A percentile compares a stretch with the other conserved stretches of the same genome.
Evolutionary conservation across 208 protist genomes (phyloP).

Genomic region (Trypanosomatidae sp.): DNA sequence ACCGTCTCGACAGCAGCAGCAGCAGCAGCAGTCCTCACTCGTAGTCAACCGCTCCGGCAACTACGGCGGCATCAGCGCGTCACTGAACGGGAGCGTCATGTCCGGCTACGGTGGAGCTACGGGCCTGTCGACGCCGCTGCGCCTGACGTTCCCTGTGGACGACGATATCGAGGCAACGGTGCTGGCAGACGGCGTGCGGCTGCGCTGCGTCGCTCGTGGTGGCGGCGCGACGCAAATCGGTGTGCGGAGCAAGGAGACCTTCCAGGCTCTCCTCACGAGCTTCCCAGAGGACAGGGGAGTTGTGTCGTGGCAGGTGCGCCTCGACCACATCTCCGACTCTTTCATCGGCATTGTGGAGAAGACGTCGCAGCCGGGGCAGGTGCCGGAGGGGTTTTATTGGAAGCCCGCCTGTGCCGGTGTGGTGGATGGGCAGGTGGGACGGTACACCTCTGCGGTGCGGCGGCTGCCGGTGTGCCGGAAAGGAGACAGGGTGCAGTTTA

Average conservation of each 20-base stretch:
- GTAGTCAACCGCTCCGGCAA: too few species aligned
- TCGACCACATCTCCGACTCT: constrained; percentile 62
- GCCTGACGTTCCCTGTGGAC: constrained; percentile 65
- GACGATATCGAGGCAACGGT: constrained; percentile 62
- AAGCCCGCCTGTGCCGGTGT: constrained; percentile 53
- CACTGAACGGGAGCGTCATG: too few species aligned
- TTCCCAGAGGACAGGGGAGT: constrained; percentile 59
- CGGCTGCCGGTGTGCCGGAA: constrained; percentile 61
- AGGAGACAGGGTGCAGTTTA: constrained; percentile 59
- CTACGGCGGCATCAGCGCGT: too few species aligned
- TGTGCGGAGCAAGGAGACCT: constrained; percentile 74
- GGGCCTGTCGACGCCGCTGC: constrained; percentile 17
- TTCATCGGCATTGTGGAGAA: constrained; percentile 82
- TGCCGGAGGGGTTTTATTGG: constrained; percentile 86
- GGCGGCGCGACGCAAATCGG: constrained; percentile 60
- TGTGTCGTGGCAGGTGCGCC: constrained; percentile 70
- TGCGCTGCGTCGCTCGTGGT: constrained; percentile 56
- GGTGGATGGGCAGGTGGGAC: constrained; percentile 61
- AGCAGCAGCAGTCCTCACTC: too few species aligned
- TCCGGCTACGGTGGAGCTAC: too few species aligned
- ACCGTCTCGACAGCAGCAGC: too few species aligned
- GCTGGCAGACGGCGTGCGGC: constrained; percentile 48
- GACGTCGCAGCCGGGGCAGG: constrained; percentile 19
- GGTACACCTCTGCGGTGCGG: constrained; percentile 29
- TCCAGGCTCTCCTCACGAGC: constrained; percentile 33